phyloP scores from a whole-genome alignment of 2,329 filamentous ascomycete species.

The Gaeumannomyces tritici region DNA sequence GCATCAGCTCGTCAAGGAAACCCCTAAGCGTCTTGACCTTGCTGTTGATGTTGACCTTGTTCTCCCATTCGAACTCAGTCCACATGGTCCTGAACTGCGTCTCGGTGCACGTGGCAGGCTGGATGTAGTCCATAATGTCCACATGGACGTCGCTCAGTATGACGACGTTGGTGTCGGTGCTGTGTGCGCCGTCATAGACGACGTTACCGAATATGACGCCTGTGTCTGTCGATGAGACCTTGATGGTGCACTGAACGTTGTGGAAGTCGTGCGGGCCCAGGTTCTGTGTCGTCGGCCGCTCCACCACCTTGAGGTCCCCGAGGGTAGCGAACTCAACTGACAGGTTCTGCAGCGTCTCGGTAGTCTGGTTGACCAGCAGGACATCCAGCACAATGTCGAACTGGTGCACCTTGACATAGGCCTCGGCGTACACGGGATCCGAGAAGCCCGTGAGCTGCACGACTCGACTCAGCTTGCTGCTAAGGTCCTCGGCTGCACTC shows the following conservation, averaged over 20 bases:
- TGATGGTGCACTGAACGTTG: conserved; percentile 97
- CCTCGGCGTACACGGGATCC: conserved; percentile 96
- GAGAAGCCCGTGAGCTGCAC: conserved; percentile 98
- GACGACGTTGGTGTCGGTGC: conserved; percentile 89
- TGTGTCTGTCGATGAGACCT: conserved; percentile 95
- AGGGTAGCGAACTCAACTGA: conserved; percentile 98
- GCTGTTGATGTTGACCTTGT: conserved; percentile 99
- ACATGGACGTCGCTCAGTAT: conserved; percentile 97
- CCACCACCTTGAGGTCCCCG: conserved; percentile 94
- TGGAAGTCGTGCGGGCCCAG: conserved; percentile 92
- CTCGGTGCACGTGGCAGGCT: conserved; percentile 91
- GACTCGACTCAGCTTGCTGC: conserved; percentile 89
- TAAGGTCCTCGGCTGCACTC: conserved; percentile 67
- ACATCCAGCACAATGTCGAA: conserved; percentile 98
- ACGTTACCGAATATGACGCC: conserved; percentile 99
- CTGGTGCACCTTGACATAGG: conserved; percentile 97
- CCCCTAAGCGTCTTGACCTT: conserved; percentile 87
- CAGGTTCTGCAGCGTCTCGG: conserved; percentile 90
- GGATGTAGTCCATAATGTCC: conserved; percentile 99
- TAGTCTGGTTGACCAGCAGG: conserved; percentile 92
- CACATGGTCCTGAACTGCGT: conserved; percentile 99
- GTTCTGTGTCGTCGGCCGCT: conserved; percentile 92
- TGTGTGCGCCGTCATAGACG: conserved; percentile 89
- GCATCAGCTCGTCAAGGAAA: conserved; percentile 92
- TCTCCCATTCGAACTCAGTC: conserved; percentile 99